Evolutionary conservation across 352 stramenopile genomes (phyloP).

Genomic region (Pythium pyrilobum): DNA sequence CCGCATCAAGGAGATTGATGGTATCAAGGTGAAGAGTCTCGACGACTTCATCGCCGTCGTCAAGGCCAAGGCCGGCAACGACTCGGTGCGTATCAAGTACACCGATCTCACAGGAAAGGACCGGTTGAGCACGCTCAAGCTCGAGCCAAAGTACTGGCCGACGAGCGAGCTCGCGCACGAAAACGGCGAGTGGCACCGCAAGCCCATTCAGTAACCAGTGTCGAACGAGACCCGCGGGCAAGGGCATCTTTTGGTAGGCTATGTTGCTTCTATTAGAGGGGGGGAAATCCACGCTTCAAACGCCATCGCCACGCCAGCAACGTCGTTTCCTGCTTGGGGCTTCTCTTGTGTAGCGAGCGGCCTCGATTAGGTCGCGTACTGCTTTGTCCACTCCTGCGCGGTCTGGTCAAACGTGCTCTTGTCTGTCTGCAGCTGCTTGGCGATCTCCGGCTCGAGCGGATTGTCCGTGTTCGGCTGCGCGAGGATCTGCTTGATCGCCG

Average conservation of each 20-base stretch:
- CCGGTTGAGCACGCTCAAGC: conserved; percentile 83
- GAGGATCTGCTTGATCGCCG: conserved; percentile 93
- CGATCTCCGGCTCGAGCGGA: conserved; percentile 95
- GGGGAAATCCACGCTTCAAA: no score
- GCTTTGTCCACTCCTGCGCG: conserved; percentile 90
- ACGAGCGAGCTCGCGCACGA: conserved; percentile 83
- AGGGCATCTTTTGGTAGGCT: background rate
- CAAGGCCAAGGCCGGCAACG: conserved; percentile 42
- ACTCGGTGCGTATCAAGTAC: conserved; percentile 88
- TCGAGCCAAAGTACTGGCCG: conserved; percentile 88
- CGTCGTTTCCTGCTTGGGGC: no score
- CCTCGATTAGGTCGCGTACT: conserved; percentile 72
- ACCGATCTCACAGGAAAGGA: conserved; percentile 85
- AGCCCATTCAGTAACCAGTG: conserved; percentile 3
- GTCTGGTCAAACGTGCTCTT: conserved; percentile 91
- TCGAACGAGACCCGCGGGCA: background rate
- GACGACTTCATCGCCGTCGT: conserved; percentile 88
- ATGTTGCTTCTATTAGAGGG: conserved; percentile 8
- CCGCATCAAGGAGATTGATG: conserved; percentile 90
- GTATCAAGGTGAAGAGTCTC: conserved; percentile 78
- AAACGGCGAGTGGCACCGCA: conserved; percentile 70
- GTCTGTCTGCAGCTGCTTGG: conserved; percentile 91
- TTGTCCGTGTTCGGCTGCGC: conserved; percentile 94
- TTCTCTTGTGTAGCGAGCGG: background rate
- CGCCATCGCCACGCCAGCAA: no score